Evolutionary conservation across 345 rosid genomes (phyloP), one percentile per base, ranked within the genome.

Genomic region (Arabidopsis arenosa): DNA sequence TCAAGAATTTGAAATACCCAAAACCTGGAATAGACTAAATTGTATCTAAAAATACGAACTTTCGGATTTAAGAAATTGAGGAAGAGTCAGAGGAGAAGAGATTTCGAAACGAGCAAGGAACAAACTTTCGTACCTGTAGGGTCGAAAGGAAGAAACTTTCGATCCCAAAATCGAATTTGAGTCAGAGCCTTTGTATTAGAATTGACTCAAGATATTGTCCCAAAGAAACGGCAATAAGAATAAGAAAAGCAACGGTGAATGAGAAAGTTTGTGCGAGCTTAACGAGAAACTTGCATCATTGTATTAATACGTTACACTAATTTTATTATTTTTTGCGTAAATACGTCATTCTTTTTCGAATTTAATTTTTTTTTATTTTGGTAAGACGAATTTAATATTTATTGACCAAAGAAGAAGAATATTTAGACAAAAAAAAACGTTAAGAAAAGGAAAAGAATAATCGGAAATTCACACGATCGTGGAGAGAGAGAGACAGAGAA

Each of bases 281-380:
- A 49, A 75, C 44, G 68, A 75, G 74, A 66, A 48, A 57, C 66
- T 66, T 57, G 71, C 56, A 54, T 44, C 54, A 8, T 54, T 30
- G 45, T 41, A 32, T 63, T 43, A 33, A 18, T 56, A 35, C 47
- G 23, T 35, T 32, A 49, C 39, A 49, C 8, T 57, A 11, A 39
- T 17, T 17, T 15, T 3, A 53, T 21, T 70, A 49, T 28, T 43
- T 6, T 14, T 9, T 15, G 49, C 72, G 37, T 65, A 65, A 55
- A 10, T 5, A n/a, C 57, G 58, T 63, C 37, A 63, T 32, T 45
- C 2, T 17, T 12, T 3, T 4, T 2, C 2, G 30, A 21, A 18
- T 18, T n/a, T n/a, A n/a, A n/a, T n/a, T n/a, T n/a, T n/a, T n/a
- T n/a, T n/a, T n/a, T n/a, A n/a, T n/a, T n/a, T n/a, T n/a, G n/a